Base-by-base conservation (phyloP, 1,139 yeast genomes). In the Petasospora fabianii region DNA sequence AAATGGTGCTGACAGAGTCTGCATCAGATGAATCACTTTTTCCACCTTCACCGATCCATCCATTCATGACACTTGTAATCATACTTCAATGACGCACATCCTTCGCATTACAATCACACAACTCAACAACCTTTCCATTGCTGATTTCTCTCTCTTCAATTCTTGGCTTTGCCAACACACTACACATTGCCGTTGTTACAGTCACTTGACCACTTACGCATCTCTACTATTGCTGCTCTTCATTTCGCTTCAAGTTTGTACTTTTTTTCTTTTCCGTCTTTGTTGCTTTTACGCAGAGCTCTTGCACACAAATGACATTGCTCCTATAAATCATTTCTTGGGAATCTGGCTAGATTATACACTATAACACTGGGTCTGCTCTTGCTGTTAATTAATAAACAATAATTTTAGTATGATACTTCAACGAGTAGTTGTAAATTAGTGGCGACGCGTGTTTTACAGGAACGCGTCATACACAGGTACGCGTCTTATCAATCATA, bases 1-100 rank as follows among this genome's bases (percentile, higher is more conserved):
- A 16, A 38, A 38, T 13, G 42, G 40, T 12, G 17, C 30, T n/a
- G 51, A 43, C 16, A 24, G 49, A 12, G 36, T 43, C 21, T 43
- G 34, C 35, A 44, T 43, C 24, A 38, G 43, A 34, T 47, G 41
- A 43, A 21, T n/a, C n/a, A n/a, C n/a, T n/a, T n/a, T n/a, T n/a
- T n/a, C n/a, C 17, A 15, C 18, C 4, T 13, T 5, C 17, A 11
- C 17, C 10, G 30, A 30, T 28, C 36, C 21, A 24, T 33, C 29
- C 28, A 18, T 30, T 29, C 24, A 37, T 30, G 41, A 32, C 36
- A 17, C 20, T 30, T 28, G 6, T 5, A 8, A 14, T 26, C 17
- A 30, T 19, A n/a, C 17, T 17, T 14, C 32, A 20, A 20, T 20
- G 22, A 20, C 22, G n/a, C 31, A 29, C 31, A 20, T 20, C 22